Evolutionary conservation across 306 rosid genomes (phyloP).

Genomic region (Acacia confusa): DNA sequence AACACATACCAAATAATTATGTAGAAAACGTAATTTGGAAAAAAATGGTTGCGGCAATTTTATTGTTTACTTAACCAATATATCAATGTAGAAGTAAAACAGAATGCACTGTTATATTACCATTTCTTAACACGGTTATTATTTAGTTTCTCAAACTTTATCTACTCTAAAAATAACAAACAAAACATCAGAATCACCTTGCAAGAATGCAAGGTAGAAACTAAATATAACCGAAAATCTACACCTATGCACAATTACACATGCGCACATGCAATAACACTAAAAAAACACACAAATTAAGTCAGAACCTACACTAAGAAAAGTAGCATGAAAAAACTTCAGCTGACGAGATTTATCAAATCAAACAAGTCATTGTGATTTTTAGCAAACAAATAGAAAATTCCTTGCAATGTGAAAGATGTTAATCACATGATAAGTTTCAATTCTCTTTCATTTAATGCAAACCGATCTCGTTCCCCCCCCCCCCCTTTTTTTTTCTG

Average conservation of each 20-base stretch:
- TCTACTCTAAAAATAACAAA: background rate
- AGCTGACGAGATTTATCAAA: too few species aligned
- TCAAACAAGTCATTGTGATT: too few species aligned
- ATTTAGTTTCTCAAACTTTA: background rate
- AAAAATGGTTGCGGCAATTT: conserved; percentile 4
- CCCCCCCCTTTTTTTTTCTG: too few species aligned
- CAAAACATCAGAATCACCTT: background rate
- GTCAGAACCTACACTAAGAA: too few species aligned
- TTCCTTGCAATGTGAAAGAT: conserved; percentile 2
- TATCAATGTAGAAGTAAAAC: background rate
- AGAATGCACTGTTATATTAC: background rate
- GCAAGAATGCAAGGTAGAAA: background rate
- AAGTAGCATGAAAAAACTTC: too few species aligned
- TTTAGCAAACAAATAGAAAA: too few species aligned
- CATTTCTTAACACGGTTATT: background rate
- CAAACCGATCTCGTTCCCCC: too few species aligned
- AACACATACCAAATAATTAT: conserved; percentile 16
- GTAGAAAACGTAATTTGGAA: background rate
- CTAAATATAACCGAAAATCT: background rate
- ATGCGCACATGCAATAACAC: too few species aligned
- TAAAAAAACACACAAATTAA: too few species aligned
- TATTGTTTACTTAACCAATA: background rate
- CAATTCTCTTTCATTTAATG: too few species aligned
- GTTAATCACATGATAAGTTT: too few species aligned
- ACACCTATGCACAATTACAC: background rate